Base-by-base conservation (phyloP, 1,284 basidiomycete species). In the Trichosporon ovoides region DNA sequence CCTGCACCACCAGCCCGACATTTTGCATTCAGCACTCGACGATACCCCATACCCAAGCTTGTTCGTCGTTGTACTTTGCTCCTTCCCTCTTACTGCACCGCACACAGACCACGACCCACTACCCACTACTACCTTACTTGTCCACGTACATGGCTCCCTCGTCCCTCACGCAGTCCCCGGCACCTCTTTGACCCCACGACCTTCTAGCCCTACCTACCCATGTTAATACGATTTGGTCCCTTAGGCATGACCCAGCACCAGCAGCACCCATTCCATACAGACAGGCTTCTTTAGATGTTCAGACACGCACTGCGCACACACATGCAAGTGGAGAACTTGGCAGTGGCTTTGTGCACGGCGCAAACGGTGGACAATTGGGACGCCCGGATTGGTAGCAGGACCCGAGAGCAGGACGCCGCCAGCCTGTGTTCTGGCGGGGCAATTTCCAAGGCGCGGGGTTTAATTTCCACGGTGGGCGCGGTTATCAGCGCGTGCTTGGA, bases 11-110 rank as follows among this genome's bases (percentile, higher is more conserved):
- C 50, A 38, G 35, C 18, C 28, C 57, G 38, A 43, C 56, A 58
- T 58, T 31, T 31, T 58, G 56, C 56, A 58, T 58, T 31, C 56
- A 34, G 56, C 56, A 58, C 56, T 22, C 52, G 36, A 53, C 35
- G 56, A 58, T 58, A 58, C 56, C 56, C 56, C 43, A 53, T 52
- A 55, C 50, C 53, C 36, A 19, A 20, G 13, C 28, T 48, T 48
- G 24, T 48, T 48, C 43, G 43, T 48, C 43, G 43, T 48, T 48
- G 43, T 48, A 48, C 37, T 38, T 38, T n/a, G 37, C 37, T 18
- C 37, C 4, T 38, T 14, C 38, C 19, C 12, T 12, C 14, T 22
- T 38, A 10, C n/a, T 31, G 20, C 43, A 46, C 24, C 43, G 13
- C 43, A 46, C 24, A 19, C 43, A 16, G 19, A 31, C 28, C 28